Base-by-base conservation (phyloP, 306 rosid species). In the Vachellia collinsii region DNA sequence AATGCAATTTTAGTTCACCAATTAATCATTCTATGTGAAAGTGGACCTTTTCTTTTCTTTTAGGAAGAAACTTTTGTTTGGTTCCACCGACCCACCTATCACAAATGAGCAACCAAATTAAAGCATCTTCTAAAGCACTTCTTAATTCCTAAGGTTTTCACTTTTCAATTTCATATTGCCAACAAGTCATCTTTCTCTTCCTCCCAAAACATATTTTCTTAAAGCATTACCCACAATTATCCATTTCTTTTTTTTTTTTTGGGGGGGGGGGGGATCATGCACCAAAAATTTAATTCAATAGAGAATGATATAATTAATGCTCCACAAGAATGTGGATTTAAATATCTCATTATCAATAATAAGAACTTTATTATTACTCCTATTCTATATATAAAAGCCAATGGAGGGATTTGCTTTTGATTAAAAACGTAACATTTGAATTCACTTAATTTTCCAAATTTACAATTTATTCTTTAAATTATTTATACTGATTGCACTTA, bases 51-150 rank as follows among this genome's bases (percentile, higher is more conserved):
- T 11, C 4, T 17, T 16, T 42, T 3, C 25, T 47, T 65, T 50
- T 36, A 12, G 14, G 50, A 50, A 66, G 11, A 20, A 10, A 50
- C 29, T 67, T 3, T 20, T 25, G 22, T 51, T 12, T 20, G 13
- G 8, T 42, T 16, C 61, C 48, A 42, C 61, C 47, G 36, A 39
- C 50, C 47, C 20, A 54, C 8, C 76, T 67, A 10, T 41, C 36
- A 44, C 17, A 58, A 59, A 47, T 46, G 6, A 20, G 39, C 36
- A 80, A 61, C 72, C 51, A 42, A 79, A 79, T 22, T 22, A 10
- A 58, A 58, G 78, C 53, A 59, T 71, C 47, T 59, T 58, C 56
- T 34, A 58, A 70, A 59, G n/a, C 36, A 41, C 66, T 48, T 64
- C 0, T n/a, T 6, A 25, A 10, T 23, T 1, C 25, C 6, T 0